Base-by-base conservation (phyloP, 495 filamentous ascomycete genomes). In the Aspergillus avenaceus region DNA sequence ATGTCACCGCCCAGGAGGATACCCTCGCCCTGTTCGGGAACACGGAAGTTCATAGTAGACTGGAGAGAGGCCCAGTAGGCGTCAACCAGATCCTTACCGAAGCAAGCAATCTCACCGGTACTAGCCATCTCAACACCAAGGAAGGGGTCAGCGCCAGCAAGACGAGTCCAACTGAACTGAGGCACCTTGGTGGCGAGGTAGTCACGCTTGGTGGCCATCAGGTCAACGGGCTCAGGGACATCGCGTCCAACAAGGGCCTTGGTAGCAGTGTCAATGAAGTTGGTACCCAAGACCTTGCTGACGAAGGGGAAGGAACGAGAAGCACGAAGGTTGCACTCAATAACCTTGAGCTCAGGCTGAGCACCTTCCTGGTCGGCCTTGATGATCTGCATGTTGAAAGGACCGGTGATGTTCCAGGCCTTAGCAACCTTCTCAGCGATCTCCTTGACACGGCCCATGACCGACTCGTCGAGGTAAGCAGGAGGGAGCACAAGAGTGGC, bases 381-480 rank as follows among this genome's bases (percentile, higher is more conserved):
- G 58, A 98, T 98, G 74, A 98, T 97, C 69, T 98, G 93, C 53
- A 98, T 98, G 72, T 98, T 98, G 80, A 85, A 96, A 14, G 93
- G 93, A 34, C 93, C 93, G 32, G 93, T 97, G 41, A 98, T 86
- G 60, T 97, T 96, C 25, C 97, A 82, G 24, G 95, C 93, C 55
- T 87, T 84, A 48, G 86, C 93, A 46, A 98, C 97, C 79, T 96
- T 96, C 49, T 87, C 77, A 8, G 93, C 97, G 11, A 93, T 93
- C 60, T 96, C 92, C 65, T 90, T 90, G 42, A 98, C 97, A 49
- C 91, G 81, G 53, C 84, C 72, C 9, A 97, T 87, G 0, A 93
- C 97, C 54, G 92, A 90, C 6, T 79, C 74, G 58, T 91, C 88
- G 36, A 98, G 77, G 73, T 98, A 93, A 69, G 97, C 93, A 7